Evolutionary conservation across 805 yeast genomes (phyloP).

Genomic region (Metahyphopichia silvanorum): DNA sequence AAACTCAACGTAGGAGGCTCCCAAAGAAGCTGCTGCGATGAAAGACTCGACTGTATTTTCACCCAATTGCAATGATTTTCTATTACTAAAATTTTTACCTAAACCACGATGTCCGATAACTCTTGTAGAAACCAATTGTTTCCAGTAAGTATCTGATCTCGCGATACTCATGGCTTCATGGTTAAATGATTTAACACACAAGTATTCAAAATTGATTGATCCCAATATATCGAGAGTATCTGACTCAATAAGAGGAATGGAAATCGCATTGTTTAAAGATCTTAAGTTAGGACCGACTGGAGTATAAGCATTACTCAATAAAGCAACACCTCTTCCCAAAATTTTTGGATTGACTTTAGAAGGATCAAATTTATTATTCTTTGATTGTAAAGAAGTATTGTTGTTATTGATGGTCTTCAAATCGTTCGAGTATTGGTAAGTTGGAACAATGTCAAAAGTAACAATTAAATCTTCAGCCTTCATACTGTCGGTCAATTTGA

Average conservation of each 20-base stretch:
- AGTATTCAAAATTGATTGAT: conserved; percentile 67
- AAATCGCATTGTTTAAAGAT: conserved; percentile 61
- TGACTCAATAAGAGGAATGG: conserved; percentile 74
- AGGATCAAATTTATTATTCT: conserved; percentile 2
- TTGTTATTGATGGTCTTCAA: conserved; percentile 8
- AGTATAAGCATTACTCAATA: conserved; percentile 58
- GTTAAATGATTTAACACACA: conserved; percentile 66
- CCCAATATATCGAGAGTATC: conserved; percentile 76
- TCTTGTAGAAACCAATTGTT: conserved; percentile 78
- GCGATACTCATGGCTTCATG: conserved; percentile 66
- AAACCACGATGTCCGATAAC: conserved; percentile 96
- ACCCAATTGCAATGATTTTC: conserved; percentile 83
- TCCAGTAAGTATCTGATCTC: conserved; percentile 84
- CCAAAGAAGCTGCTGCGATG: conserved; percentile 92
- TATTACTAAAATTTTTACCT: conserved; percentile 76
- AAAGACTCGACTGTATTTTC: conserved; percentile 94
- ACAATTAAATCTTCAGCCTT: conserved; percentile 54
- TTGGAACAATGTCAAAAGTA: conserved; percentile 85
- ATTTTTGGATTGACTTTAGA: conserved; percentile 18
- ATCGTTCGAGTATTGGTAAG: conserved; percentile 54
- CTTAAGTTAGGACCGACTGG: conserved; percentile 66
- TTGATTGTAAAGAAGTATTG: background rate
- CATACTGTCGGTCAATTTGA: conserved; percentile 50
- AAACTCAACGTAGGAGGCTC: conserved; percentile 95
- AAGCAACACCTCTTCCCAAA: conserved; percentile 82